Conservation (phyloP, 1,284 basidiomycete genomes). For the Leccinum holopus region DNA sequence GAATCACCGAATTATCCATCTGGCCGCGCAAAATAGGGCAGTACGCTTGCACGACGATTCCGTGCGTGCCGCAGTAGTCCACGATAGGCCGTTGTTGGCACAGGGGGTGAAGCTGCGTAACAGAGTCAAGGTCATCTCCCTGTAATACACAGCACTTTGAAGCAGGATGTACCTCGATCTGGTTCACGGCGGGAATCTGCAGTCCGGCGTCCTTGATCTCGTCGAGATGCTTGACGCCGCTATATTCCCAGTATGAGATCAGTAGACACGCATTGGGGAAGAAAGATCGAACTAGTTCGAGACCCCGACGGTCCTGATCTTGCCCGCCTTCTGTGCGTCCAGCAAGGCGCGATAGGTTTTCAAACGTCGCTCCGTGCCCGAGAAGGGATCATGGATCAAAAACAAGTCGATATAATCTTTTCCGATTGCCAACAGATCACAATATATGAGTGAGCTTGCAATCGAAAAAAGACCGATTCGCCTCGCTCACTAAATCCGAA, state of each 20-base stretch:
- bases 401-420: constrained; percentile 76
- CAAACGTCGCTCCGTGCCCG: constrained; percentile 57
- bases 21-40: constrained; percentile 67
- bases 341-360: constrained; percentile 64
- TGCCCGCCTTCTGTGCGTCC: constrained; percentile 59
- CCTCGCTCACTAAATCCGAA: constrained; percentile 49
- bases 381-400: constrained; percentile 71
- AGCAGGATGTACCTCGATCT: constrained; percentile 66
- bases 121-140: constrained; percentile 4
- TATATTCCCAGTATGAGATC: constrained; percentile 28
- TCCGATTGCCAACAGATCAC: background rate
- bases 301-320: constrained; percentile 71
- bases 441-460: constrained; percentile 1
- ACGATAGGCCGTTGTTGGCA: constrained; percentile 83
- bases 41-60: constrained; percentile 77
- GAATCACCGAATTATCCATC: constrained; percentile 55
- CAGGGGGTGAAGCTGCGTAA: constrained; percentile 70
- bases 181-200: constrained; percentile 74
- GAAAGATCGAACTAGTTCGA: constrained; percentile 64
- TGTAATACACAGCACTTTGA: background rate
- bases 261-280: background rate
- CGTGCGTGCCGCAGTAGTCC: constrained; percentile 69
- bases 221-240: constrained; percentile 75
- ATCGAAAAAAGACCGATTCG: background rate
- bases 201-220: constrained; percentile 63